These are phyloP conservation scores for Curvularia hawaiiensis DNA, from an alignment of 2,329 filamentous ascomycete species.

Conservation along the genomic window DNA sequence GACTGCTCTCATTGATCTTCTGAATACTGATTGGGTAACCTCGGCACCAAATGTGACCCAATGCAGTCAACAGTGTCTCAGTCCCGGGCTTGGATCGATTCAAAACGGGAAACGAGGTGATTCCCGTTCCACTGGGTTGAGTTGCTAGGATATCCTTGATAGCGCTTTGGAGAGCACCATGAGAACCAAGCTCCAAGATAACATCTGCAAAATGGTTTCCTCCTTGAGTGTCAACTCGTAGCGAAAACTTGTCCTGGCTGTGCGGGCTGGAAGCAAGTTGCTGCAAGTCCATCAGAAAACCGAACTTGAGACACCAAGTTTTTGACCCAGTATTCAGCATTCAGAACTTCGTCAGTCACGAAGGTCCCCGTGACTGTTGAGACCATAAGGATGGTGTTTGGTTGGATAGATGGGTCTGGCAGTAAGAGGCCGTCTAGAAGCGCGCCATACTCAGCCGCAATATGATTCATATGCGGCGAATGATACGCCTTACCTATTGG, in stretches of 20 bases:
- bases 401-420: not conserved
- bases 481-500: slow-evolving; percentile 53
- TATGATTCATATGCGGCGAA: slow-evolving; percentile 25
- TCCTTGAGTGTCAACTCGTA: slow-evolving; percentile 5
- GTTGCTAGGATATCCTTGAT: slow-evolving; percentile 8
- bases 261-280: slow-evolving; percentile 1
- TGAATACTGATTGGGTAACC: slow-evolving; percentile 1
- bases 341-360: not conserved
- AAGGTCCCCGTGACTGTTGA: slow-evolving; percentile 2
- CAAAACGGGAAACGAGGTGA: not conserved
- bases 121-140: not conserved
- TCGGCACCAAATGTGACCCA: not conserved
- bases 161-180: slow-evolving; percentile 48
- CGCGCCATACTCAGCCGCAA: slow-evolving; percentile 6
- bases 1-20: not conserved
- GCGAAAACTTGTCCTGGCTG: slow-evolving; percentile 2
- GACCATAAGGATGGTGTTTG: not conserved
- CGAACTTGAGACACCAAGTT: slow-evolving; percentile 13
- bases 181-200: slow-evolving; percentile 52
- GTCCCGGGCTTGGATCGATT: not conserved
- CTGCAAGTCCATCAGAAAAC: not conserved
- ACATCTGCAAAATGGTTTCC: not conserved
- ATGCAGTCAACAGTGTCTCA: not conserved
- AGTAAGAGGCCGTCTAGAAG: not conserved
- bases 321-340: slow-evolving; percentile 7